Percentiles rank a stretch among this genome's conserved stretches.
phyloP scores from a whole-genome alignment of 139 green algal species.

The Tetraselmis striata region DNA sequence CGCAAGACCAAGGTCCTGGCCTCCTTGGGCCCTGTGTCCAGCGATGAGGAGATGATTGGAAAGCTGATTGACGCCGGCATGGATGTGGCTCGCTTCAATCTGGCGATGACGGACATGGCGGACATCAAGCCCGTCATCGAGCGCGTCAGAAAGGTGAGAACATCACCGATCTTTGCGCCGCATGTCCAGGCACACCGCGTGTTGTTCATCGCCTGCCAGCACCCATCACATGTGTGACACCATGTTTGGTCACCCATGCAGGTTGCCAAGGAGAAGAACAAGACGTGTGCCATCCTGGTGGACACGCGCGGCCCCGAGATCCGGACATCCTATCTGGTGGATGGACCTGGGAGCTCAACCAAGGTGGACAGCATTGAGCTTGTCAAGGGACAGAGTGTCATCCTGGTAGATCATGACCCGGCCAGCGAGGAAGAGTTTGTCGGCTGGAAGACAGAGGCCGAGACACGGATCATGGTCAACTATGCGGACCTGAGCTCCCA shows the following conservation, averaged over 20 bases:
- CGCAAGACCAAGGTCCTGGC: conserved; percentile 64
- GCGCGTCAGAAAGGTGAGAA: conserved; percentile 3
- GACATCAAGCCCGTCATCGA: conserved; percentile 14
- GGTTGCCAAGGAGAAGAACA: conserved; percentile 3
- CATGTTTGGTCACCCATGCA: too few relatives aligned
- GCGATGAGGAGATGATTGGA: conserved; percentile 28
- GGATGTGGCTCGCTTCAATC: conserved; percentile 61
- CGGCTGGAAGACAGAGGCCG: background rate
- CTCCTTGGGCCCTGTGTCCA: conserved; percentile 42
- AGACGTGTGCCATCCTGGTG: conserved; percentile 17
- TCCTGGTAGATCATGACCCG: background rate
- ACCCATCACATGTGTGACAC: too few relatives aligned
- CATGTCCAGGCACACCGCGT: conserved; percentile 9
- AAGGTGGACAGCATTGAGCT: conserved; percentile 5
- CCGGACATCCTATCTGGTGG: conserved; percentile 28
- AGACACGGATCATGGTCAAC: background rate
- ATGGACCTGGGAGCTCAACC: conserved; percentile 2
- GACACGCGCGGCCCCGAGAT: conserved; percentile 38
- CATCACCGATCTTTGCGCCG: too few relatives aligned
- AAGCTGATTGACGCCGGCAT: conserved; percentile 46
- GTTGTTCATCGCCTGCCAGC: conserved; percentile 20
- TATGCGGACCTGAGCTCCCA: conserved; percentile 1
- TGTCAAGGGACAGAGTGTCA: conserved; percentile 3
- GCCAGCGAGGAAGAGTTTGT: background rate
- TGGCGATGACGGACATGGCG: conserved; percentile 19